phyloP scores from a whole-genome alignment of 164 flowering plant species.

The Cinnamomum micranthum region DNA sequence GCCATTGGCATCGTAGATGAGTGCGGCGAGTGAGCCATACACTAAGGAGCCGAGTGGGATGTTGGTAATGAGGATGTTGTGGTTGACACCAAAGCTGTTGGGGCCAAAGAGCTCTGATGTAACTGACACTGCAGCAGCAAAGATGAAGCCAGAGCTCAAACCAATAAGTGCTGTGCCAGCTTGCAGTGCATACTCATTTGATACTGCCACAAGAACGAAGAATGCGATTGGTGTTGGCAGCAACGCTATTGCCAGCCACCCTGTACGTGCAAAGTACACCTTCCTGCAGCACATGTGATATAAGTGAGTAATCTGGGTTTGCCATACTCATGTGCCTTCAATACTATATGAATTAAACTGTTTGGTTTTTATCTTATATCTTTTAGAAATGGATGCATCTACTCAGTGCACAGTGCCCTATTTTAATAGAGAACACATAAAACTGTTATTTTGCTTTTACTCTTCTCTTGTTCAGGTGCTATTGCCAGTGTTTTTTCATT shows the following conservation, averaged over 20 bases:
- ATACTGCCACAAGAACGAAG: constrained; percentile 50
- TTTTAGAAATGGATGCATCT: no score
- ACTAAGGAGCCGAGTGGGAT: constrained; percentile 83
- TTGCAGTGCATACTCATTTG: constrained; percentile 33
- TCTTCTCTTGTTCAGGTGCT: no score
- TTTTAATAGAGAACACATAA: no score
- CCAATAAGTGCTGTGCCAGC: constrained; percentile 73
- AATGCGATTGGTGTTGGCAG: constrained; percentile 87
- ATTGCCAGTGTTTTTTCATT: no score
- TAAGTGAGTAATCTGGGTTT: no score
- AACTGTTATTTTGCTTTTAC: no score
- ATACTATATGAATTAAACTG: no score
- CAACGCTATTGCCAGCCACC: constrained; percentile 78
- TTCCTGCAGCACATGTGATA: constrained; percentile 45
- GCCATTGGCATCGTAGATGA: constrained; percentile 60
- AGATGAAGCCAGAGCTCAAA: constrained; percentile 89
- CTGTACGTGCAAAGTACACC: constrained; percentile 85
- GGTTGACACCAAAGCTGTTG: constrained; percentile 67
- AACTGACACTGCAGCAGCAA: constrained; percentile 89
- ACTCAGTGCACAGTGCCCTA: no score
- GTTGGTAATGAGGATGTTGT: constrained; percentile 88
- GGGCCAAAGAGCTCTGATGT: constrained; percentile 94
- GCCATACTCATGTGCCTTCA: no score
- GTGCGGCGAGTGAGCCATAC: constrained; percentile 80
- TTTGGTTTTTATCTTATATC: no score